Evolutionary conservation across 1,284 basidiomycete species (phyloP), one percentile per base, ranked within the genome.

Genomic region (Afroboletus lepidellus): DNA sequence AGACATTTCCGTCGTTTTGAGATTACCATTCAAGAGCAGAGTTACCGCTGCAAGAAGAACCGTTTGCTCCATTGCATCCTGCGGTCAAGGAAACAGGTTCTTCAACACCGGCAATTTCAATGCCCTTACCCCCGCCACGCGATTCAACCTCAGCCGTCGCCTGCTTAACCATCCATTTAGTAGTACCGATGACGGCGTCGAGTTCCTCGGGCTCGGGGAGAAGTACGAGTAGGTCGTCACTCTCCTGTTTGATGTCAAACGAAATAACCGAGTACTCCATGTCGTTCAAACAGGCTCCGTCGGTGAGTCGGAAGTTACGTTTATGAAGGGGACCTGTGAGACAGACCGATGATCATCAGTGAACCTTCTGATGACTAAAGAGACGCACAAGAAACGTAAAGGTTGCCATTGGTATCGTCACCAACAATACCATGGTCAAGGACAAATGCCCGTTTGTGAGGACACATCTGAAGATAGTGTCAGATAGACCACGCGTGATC

Each of bases 371-470:
- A 3, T 0, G n/a, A 46, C 11, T 32, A 23, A 25, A 45, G 53
- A 55, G 12, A 69, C 74, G 56, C 51, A 77, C 75, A 75, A 18
- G 76, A 76, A 36, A 77, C 69, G 34, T 77, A 76, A 20, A 77
- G 57, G 8, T 72, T 68, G 2, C 81, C 83, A 6, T 76, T 69
- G n/a, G 74, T 64, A 51, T 82, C 80, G 60, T 85, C 83, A 1
- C 83, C 81, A 16, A 86, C 70, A 49, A 84, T 74, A 24, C 88
- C 88, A 57, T 89, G 84, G 32, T 84, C 81, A 24, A 91, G 78
- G 13, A 89, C 85, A 59, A 89, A 88, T 0, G 87, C 85, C 3
- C 85, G 76, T 51, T 81, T 78, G 65, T 83, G 81, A 2, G 81
- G 81, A 64, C 81, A 79, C 78, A 79, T 78, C 75, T 77, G 33